Conservation (phyloP, 371 early-diverging fungal genomes). For the Mucor irregularis region DNA sequence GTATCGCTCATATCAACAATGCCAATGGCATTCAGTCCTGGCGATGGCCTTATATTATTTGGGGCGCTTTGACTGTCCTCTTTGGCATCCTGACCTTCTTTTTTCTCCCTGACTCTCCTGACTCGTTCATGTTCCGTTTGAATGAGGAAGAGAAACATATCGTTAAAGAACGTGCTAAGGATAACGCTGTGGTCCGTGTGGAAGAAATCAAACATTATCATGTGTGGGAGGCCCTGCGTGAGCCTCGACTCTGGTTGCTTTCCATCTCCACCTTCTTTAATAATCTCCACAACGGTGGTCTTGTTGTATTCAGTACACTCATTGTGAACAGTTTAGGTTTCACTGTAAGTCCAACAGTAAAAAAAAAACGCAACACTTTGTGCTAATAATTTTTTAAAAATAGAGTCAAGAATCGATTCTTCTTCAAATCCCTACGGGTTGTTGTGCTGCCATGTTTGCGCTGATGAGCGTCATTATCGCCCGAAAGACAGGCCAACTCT, state of each 20-base stretch:
- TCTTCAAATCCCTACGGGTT: slow-evolving; percentile 32
- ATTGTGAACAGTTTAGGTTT: slow-evolving; percentile 34
- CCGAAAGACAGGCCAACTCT: slow-evolving; percentile 21
- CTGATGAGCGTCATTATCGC: slow-evolving; percentile 14
- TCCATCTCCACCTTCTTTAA: slow-evolving; percentile 20
- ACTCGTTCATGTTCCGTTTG: slow-evolving; percentile 15
- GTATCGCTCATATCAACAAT: slow-evolving; percentile 22
- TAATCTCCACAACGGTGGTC: slow-evolving; percentile 34
- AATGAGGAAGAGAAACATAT: slow-evolving; percentile 28
- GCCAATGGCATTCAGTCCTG: slow-evolving; percentile 19
- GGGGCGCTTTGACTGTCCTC: slow-evolving; percentile 20
- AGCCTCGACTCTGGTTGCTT: slow-evolving; percentile 27
- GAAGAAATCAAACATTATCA: slow-evolving; percentile 24
- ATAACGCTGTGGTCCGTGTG: slow-evolving; percentile 25
- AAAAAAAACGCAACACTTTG: no score
- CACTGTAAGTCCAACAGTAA: no score
- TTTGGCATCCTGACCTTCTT: slow-evolving; percentile 26
- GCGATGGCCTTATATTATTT: slow-evolving; percentile 34
- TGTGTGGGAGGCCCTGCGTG: slow-evolving; percentile 23
- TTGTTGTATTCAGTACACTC: slow-evolving; percentile 33
- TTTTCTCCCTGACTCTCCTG: slow-evolving; percentile 23
- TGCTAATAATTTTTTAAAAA: no score
- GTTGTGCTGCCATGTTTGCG: slow-evolving; percentile 13
- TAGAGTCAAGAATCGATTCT: slow-evolving; percentile 25
- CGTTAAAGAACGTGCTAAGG: slow-evolving; percentile 18